Base-by-base conservation (phyloP, 169 alveolate genomes). In the Theileria annulata region DNA sequence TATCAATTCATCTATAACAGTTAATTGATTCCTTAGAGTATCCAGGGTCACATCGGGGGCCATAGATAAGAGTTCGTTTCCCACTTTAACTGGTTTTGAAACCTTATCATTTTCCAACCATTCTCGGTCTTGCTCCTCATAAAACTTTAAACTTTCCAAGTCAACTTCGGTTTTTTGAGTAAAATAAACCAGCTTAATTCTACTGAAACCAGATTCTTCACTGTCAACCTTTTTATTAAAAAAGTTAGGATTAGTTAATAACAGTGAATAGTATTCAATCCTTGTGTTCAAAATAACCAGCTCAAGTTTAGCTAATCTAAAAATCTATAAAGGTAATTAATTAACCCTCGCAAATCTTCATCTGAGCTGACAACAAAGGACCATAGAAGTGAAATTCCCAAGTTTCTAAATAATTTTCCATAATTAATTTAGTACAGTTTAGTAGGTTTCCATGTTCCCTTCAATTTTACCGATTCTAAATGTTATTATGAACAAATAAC, bases 1-100 rank as follows among this genome's bases (percentile, higher is more conserved):
- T 28, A 82, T 13, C 60, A 80, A 47, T 31, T 27, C 60, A 30
- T 66, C 48, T 0, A 82, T 31, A 79, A 82, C 49, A 2, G 49
- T 68, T 66, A 82, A 56, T 47, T 82, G 88, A 25, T 82, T 47
- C 51, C 76, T 75, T 48, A 82, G 54, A 1, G 49, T 67, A n/a
- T n/a, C 63, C 8, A 60, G 25, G 66, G 73, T 76, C 1, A 75
- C 60, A 23, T 63, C 63, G 17, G 17, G 3, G 8, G 48, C 69
- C 17, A 60, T 15, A n/a, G 30, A 5, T 25, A 68, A 12, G 3
- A 42, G 62, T 31, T 68, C 62, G 42, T 9, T 31, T 47, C 75
- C 47, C 23, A 68, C 33, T 27, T 68, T 68, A 21, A 68, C 28
- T 3, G 66, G 66, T n/a, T 68, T 49, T 23, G 31, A 42, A 68